Percentiles rank a stretch among this genome's conserved stretches.
phyloP scores from a whole-genome alignment of 2,329 filamentous ascomycete species.

The Fusarium sp. region DNA sequence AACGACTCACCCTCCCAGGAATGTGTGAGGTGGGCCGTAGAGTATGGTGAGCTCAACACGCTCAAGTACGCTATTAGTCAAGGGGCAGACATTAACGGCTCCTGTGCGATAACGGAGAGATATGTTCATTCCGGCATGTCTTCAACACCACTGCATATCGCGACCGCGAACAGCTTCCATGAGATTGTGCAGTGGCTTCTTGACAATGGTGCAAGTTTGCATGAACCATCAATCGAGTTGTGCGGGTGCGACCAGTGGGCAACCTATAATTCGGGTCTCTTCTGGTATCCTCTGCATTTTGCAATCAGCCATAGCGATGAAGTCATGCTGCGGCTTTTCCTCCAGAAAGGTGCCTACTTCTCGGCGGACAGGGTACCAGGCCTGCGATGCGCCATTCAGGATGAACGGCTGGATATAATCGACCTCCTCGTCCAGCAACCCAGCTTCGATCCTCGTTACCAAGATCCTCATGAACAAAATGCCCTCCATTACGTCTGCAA shows the following conservation, averaged over 20 bases:
- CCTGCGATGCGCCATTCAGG: neutral
- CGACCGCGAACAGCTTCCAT: neutral
- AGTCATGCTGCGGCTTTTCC: neutral
- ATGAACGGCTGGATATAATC: neutral
- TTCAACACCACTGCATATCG: slow-evolving; percentile 11
- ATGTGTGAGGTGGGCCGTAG: slow-evolving; percentile 6
- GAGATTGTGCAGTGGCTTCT: slow-evolving; percentile 20
- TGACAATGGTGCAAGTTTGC: slow-evolving; percentile 5
- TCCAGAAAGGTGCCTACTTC: slow-evolving; percentile 1
- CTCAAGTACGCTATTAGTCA: slow-evolving; percentile 7
- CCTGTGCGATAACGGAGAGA: neutral
- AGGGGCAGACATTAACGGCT: slow-evolving; percentile 6
- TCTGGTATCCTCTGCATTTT: slow-evolving; percentile 15
- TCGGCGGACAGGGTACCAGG: neutral
- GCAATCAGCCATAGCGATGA: slow-evolving; percentile 1
- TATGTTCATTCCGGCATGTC: neutral
- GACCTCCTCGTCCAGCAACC: neutral
- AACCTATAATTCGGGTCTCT: neutral
- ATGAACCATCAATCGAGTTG: neutral
- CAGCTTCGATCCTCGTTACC: neutral
- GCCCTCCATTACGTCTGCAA: neutral
- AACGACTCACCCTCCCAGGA: neutral
- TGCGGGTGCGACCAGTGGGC: neutral
- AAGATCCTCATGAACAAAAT: neutral
- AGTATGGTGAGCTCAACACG: neutral